phyloP scores from a whole-genome alignment of 371 early-diverging fungal genomes.

The Smittium culicis region DNA sequence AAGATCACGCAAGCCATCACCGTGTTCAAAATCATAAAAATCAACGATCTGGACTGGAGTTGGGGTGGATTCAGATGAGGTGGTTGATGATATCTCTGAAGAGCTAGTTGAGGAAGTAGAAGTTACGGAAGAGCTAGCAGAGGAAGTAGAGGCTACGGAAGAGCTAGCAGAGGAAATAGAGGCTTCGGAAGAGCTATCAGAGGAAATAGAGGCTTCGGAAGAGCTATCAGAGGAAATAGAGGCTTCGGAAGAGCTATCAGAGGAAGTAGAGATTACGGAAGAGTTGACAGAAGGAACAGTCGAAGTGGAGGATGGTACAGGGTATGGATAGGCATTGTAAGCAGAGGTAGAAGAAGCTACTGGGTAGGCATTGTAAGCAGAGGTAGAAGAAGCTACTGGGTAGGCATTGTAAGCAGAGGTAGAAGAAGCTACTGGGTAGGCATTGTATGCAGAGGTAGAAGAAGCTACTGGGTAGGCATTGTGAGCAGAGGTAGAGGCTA shows the following conservation, averaged over 20 bases:
- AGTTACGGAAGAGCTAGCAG: neutral
- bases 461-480: no score
- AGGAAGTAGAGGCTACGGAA: neutral
- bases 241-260: neutral
- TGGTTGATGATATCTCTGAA: neutral
- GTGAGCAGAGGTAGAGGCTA: no score
- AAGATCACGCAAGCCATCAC: conserved; percentile 19
- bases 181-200: neutral
- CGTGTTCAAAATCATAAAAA: conserved; percentile 15
- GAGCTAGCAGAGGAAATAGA: neutral
- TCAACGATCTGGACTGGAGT: neutral
- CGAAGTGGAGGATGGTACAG: neutral
- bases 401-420: neutral
- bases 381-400: neutral
- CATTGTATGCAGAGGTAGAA: no score
- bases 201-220: neutral
- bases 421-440: no score
- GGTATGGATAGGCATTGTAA: neutral
- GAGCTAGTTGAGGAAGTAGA: neutral
- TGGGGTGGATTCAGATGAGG: neutral
- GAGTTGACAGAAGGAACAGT: neutral
- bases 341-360: neutral
- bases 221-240: neutral
- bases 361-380: neutral
- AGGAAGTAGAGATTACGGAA: neutral